Evolutionary conservation across 1,284 basidiomycete genomes (phyloP).

Genomic region (Boletus semigastroideus): DNA sequence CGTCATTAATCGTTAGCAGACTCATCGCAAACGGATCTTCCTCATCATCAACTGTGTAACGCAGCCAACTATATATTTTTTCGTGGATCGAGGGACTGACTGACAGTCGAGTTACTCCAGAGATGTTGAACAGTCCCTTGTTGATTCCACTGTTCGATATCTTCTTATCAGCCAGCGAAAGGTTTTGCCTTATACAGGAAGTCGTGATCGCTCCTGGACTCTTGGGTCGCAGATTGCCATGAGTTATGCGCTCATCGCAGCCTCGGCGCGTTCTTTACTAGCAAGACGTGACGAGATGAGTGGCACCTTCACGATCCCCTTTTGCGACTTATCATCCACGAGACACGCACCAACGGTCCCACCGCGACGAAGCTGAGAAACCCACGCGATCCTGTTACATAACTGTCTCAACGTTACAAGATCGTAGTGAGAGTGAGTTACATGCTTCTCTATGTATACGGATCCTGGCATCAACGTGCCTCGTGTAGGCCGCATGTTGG

Average conservation of each 20-base stretch:
- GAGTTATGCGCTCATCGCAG: slow-evolving; percentile 4
- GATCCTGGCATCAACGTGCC: neutral
- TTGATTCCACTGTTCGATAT: slow-evolving; percentile 1
- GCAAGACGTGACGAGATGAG: neutral
- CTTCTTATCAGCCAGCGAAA: neutral
- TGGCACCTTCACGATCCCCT: too few relatives aligned
- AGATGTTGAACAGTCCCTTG: slow-evolving; percentile 1
- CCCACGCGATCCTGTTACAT: slow-evolving; percentile 14
- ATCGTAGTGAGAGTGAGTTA: neutral
- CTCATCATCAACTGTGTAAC: slow-evolving; percentile 2
- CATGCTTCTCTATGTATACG: neutral
- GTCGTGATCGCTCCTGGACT: slow-evolving; percentile 7
- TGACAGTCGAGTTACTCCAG: slow-evolving; percentile 1
- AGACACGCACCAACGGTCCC: slow-evolving; percentile 12
- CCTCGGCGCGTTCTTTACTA: slow-evolving; percentile 5
- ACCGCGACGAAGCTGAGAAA: slow-evolving; percentile 3
- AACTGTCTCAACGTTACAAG: slow-evolving; percentile 33
- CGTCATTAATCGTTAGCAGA: slow-evolving; percentile 2
- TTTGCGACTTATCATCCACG: slow-evolving; percentile 9
- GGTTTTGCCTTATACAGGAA: slow-evolving; percentile 1
- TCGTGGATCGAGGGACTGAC: neutral
- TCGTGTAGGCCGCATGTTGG: too few relatives aligned
- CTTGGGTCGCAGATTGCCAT: slow-evolving; percentile 7
- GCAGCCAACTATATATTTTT: neutral
- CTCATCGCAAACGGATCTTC: slow-evolving; percentile 5